These are phyloP conservation scores for Ceratobasidium sp. DNA, from an alignment of 1,284 basidiomycete species.

Conservation along the genomic window DNA sequence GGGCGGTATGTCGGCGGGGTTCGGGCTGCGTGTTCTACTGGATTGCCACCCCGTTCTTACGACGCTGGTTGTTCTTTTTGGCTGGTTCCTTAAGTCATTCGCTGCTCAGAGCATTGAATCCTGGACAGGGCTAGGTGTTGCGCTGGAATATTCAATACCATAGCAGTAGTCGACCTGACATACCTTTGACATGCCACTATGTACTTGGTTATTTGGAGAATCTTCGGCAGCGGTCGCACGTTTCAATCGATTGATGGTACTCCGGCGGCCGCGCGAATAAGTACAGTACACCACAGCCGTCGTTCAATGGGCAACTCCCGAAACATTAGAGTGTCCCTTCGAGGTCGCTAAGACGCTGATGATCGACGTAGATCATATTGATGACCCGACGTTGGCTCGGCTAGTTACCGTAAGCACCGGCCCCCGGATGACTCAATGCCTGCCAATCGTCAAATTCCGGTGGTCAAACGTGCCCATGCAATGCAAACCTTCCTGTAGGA, in stretches of 20 bases:
- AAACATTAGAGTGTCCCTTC: background rate
- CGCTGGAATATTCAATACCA: conserved; percentile 80
- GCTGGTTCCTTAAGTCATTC: conserved; percentile 76
- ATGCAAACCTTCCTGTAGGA: background rate
- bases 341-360: conserved; percentile 1
- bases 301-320: background rate
- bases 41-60: conserved; percentile 79
- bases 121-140: conserved; percentile 66
- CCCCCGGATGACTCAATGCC: conserved; percentile 8
- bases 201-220: background rate
- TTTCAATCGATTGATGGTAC: background rate
- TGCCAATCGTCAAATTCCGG: too few relatives aligned
- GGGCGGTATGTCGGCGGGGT: conserved; percentile 82
- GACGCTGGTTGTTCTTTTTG: conserved; percentile 74
- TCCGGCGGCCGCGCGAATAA: background rate
- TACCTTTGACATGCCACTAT: background rate
- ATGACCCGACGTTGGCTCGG: background rate
- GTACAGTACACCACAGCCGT: background rate
- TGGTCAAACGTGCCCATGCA: background rate
- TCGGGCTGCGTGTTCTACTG: conserved; percentile 74
- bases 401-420: background rate
- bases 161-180: conserved; percentile 48
- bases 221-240: background rate
- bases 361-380: conserved; percentile 12
- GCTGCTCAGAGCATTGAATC: conserved; percentile 65